These are phyloP conservation scores for Sclerotiophoma versabilis DNA, from an alignment of 2,329 filamentous ascomycete species.

Conservation along the genomic window DNA sequence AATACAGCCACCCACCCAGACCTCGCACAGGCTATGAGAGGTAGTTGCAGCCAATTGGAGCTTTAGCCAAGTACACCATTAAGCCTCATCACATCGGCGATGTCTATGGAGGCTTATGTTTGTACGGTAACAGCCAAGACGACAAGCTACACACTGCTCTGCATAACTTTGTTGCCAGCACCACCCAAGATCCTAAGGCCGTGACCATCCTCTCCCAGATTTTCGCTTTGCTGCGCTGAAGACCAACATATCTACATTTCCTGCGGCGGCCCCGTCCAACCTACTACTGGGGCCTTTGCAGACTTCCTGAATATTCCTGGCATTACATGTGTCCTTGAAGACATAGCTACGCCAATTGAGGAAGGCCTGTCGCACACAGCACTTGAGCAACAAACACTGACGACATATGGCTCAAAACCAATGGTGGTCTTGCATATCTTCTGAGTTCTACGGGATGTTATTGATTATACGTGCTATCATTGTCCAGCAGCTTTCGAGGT, in stretches of 20 bases:
- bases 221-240: slow-evolving; percentile 12
- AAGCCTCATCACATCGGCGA: slow-evolving; percentile 35
- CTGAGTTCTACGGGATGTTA: too few relatives aligned
- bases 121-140: slow-evolving; percentile 40
- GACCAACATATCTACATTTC: slow-evolving; percentile 29
- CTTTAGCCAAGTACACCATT: slow-evolving; percentile 35
- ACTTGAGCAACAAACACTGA: neutral
- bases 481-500: too few relatives aligned
- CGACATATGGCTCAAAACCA: neutral
- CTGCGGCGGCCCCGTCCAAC: slow-evolving; percentile 37
- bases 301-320: slow-evolving; percentile 42
- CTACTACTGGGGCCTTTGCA: slow-evolving; percentile 41
- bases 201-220: slow-evolving; percentile 33
- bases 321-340: slow-evolving; percentile 27
- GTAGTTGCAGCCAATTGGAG: slow-evolving; percentile 39
- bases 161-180: slow-evolving; percentile 41
- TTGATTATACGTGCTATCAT: too few relatives aligned
- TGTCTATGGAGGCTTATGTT: slow-evolving; percentile 50
- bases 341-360: slow-evolving; percentile 46
- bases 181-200: slow-evolving; percentile 34
- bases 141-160: slow-evolving; percentile 43
- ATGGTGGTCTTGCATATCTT: neutral
- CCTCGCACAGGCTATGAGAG: slow-evolving; percentile 44
- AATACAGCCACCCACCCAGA: slow-evolving; percentile 36
- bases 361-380: slow-evolving; percentile 1